These are phyloP conservation scores for Solanum chacoense DNA, from an alignment of 305 asterid genomes.

Conservation along the genomic window DNA sequence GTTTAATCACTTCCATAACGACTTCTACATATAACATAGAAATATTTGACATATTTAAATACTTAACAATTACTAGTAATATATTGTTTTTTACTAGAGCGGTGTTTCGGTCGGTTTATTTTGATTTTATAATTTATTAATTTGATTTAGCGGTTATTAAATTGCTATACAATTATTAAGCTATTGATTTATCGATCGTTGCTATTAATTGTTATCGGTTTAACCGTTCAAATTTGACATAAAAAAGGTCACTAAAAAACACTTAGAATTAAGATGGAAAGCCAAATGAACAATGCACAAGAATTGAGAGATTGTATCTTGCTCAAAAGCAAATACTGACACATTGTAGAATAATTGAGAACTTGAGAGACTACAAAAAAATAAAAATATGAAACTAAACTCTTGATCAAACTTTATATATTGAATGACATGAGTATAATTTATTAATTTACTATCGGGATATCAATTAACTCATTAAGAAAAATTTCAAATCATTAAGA, in stretches of 20 bases:
- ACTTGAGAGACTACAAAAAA: neutral
- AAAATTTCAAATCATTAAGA: fast-evolving
- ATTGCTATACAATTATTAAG: no score
- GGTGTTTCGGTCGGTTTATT: fast-evolving
- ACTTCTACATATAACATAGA: neutral
- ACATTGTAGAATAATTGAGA: neutral
- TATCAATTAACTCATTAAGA: neutral
- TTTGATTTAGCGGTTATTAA: no score
- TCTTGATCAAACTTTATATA: neutral
- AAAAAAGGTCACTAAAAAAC: no score
- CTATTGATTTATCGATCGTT: no score
- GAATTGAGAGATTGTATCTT: neutral
- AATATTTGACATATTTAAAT: neutral
- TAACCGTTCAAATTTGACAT: no score
- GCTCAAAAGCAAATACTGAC: neutral
- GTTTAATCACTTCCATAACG: neutral
- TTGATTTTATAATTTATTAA: no score
- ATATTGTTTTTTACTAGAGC: neutral
- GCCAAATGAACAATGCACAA: neutral
- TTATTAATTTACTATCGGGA: neutral
- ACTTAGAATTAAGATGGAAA: neutral
- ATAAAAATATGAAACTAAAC: neutral
- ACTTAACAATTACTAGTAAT: neutral
- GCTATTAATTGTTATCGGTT: no score
- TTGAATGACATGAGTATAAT: no score